Evolutionary conservation across 352 stramenopile genomes (phyloP), one percentile per base, ranked within the genome.

Genomic region (Pythium brachiatum): DNA sequence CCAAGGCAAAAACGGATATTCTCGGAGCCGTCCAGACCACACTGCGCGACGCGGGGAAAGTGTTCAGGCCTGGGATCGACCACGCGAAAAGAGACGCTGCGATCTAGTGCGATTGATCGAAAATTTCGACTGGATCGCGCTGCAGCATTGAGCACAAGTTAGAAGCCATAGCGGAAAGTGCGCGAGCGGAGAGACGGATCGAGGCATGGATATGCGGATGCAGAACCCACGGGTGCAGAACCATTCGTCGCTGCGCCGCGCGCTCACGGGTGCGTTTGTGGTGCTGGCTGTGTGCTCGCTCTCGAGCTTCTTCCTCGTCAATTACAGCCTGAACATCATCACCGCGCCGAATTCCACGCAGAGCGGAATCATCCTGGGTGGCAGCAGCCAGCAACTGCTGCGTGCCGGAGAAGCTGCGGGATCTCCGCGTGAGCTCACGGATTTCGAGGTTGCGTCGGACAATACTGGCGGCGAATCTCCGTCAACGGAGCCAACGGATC

Each of bases 251-350:
- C 15, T 63, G 55, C 62, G 55, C 27, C 57, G 53, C 11, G 62
- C 39, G 15, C 31, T 69, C 4, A 60, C 36, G 2, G 62, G 53
- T 3, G 55, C 55, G 38, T 60, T 69, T 48, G 47, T 59, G 25
- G 36, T 70, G 32, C 32, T 70, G 11, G 63, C 57, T 2, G 51
- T 39, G 16, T 70, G 55, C 43, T 70, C 63, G 52, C 63, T 70
- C 2, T 62, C 63, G 21, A 70, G 50, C 26, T 61, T 70, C 34
- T 61, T 70, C 52, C 50, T 70, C 54, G 63, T 70, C 32, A 70
- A 53, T 38, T 62, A 64, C 38, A 57, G 62, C 9, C 25, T 69
- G 7, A 55, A 47, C 27, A 47, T 63, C 48, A 2, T 27, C 21
- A 20, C 23, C 2, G 48, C 48, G 27, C 62, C 62, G 2, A 39